Conservation (phyloP, 768 basidiomycete species). For the Tricholoma flavovirens region DNA sequence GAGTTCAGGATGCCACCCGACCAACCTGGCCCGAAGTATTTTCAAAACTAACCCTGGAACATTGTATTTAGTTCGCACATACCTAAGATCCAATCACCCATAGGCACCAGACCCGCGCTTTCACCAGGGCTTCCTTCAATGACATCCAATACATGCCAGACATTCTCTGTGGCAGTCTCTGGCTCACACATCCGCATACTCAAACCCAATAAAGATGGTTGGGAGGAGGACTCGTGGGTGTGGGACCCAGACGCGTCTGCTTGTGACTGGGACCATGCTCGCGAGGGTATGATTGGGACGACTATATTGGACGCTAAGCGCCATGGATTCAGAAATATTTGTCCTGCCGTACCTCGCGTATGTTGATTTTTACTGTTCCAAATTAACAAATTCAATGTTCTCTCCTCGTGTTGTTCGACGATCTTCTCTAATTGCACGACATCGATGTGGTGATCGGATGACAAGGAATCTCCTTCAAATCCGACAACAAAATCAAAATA, state of each 20-base stretch:
- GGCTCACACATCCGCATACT: constrained; percentile 94
- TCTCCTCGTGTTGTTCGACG: constrained; percentile 77
- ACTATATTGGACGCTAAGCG: constrained; percentile 38
- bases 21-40: constrained; percentile 88
- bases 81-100: constrained; percentile 55
- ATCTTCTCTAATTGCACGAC: constrained; percentile 70
- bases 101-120: constrained; percentile 92
- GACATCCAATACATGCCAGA: constrained; percentile 98
- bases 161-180: constrained; percentile 80
- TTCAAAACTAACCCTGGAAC: constrained; percentile 18
- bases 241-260: constrained; percentile 25
- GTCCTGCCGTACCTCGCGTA: constrained; percentile 51
- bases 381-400: constrained; percentile 62
- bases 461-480: constrained; percentile 63
- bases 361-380: constrained; percentile 79
- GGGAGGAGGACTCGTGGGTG: constrained; percentile 38
- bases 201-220: constrained; percentile 90
- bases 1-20: constrained; percentile 87
- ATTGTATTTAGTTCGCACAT: constrained; percentile 3
- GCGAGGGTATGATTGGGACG: constrained; percentile 79
- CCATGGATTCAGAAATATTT: constrained; percentile 1
- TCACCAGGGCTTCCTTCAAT: constrained; percentile 95
- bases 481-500: constrained; percentile 98
- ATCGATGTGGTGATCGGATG: constrained; percentile 52
- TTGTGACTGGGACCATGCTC: constrained; percentile 64